phyloP scores from a whole-genome alignment of 352 stramenopile species.

The Elongisporangium anandrum region DNA sequence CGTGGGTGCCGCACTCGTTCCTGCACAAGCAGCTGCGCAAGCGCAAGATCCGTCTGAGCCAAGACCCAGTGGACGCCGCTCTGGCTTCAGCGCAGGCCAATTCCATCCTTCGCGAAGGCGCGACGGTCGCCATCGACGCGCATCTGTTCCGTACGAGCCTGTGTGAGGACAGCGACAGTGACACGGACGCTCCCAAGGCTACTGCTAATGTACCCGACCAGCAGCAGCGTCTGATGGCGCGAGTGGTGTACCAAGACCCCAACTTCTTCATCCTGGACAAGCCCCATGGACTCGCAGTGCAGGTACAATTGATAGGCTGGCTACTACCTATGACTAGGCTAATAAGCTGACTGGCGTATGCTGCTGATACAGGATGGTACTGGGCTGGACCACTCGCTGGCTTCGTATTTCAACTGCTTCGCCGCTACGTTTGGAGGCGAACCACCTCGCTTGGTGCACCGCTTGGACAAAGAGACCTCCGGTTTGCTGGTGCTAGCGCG shows the following conservation, averaged over 20 bases:
- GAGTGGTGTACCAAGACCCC: constrained; percentile 42
- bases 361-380: constrained; percentile 29
- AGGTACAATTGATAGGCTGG: constrained; percentile 18
- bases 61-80: background rate
- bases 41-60: constrained; percentile 55
- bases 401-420: constrained; percentile 37
- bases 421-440: constrained; percentile 17
- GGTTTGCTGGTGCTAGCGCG: constrained; percentile 63
- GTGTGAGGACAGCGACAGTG: constrained; percentile 8
- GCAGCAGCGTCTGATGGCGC: constrained; percentile 13
- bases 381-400: constrained; percentile 33
- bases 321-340: too few species aligned
- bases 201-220: constrained; percentile 1
- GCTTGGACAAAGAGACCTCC: constrained; percentile 69
- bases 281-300: constrained; percentile 59
- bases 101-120: constrained; percentile 30
- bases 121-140: constrained; percentile 47
- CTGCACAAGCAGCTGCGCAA: constrained; percentile 61
- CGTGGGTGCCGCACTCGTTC: constrained; percentile 43
- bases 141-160: constrained; percentile 32
- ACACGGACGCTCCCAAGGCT: background rate
- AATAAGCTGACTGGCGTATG: background rate
- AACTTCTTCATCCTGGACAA: constrained; percentile 73
- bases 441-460: constrained; percentile 50
- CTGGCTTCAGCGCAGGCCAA: constrained; percentile 19